Evolutionary conservation across 2,329 filamentous ascomycete genomes (phyloP).

Genomic region (Tolypocladium ophioglossoides): DNA sequence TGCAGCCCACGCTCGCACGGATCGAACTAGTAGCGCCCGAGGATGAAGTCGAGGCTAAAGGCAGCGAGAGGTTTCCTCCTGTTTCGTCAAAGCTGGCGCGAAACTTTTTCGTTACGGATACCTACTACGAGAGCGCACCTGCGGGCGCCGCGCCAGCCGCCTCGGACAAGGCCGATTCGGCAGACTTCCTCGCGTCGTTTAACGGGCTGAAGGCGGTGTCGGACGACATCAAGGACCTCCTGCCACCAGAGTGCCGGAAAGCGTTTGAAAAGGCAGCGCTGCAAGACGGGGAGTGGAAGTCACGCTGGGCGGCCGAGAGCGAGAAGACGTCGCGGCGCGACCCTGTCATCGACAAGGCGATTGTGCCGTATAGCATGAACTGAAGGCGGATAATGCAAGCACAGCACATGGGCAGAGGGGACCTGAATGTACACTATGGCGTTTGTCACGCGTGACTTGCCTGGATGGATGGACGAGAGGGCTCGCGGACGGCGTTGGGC

Average conservation of each 20-base stretch:
- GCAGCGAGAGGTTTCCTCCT: constrained; percentile 29
- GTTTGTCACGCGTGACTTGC: neutral
- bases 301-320: constrained; percentile 60
- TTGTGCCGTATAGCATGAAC: constrained; percentile 45
- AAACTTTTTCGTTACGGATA: constrained; percentile 48
- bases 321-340: constrained; percentile 39
- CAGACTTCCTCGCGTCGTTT: constrained; percentile 40
- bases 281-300: constrained; percentile 62
- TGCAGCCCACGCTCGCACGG: constrained; percentile 80
- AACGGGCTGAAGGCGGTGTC: constrained; percentile 53
- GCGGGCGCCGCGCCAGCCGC: constrained; percentile 33
- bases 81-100: constrained; percentile 38
- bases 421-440: neutral
- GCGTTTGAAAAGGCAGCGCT: constrained; percentile 60
- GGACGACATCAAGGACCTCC: constrained; percentile 52
- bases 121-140: constrained; percentile 40
- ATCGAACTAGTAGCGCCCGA: constrained; percentile 60
- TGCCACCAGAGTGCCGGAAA: constrained; percentile 59
- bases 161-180: constrained; percentile 31
- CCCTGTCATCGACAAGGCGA: constrained; percentile 53
- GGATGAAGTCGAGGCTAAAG: constrained; percentile 18
- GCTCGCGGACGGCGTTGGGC: constrained; percentile 1
- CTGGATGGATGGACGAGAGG: neutral
- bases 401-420: neutral
- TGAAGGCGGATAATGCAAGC: neutral